Conservation (phyloP, 139 green algal species). For the Closterium sp. region DNA sequence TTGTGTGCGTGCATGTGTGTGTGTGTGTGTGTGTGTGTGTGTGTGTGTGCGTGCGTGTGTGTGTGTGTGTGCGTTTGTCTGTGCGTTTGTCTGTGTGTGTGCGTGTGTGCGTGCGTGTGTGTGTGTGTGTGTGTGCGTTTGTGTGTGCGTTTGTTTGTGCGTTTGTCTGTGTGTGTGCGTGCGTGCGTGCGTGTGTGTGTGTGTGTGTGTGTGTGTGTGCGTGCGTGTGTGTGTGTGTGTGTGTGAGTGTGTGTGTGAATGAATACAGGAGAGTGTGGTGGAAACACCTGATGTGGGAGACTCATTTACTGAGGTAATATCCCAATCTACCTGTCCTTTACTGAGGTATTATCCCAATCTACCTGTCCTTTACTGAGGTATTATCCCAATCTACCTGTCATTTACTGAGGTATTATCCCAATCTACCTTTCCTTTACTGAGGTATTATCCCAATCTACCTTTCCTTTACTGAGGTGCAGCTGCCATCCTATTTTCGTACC, state of each 20-base stretch:
- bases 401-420: slow-evolving; percentile 28
- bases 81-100: not conserved
- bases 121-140: not conserved
- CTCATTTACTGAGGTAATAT: slow-evolving; percentile 50
- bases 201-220: not conserved
- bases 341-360: slow-evolving; percentile 14
- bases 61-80: too few relatives aligned
- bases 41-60: too few relatives aligned
- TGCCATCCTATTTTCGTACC: too few relatives aligned
- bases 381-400: slow-evolving; percentile 39
- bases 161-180: not conserved
- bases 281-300: slow-evolving; percentile 61
- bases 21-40: too few relatives aligned
- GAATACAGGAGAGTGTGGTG: slow-evolving; percentile 33
- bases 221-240: not conserved
- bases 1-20: too few relatives aligned
- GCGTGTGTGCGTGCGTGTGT: not conserved
- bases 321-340: slow-evolving; percentile 47
- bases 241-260: not conserved
- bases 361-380: slow-evolving; percentile 55
- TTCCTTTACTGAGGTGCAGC: too few relatives aligned
- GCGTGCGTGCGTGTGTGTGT: not conserved
- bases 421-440: too few relatives aligned
- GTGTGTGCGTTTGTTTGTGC: not conserved
- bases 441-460: too few relatives aligned